Evolutionary conservation across 331 rosid genomes (phyloP), one percentile per base, ranked within the genome.

Genomic region (Saraca asoca): DNA sequence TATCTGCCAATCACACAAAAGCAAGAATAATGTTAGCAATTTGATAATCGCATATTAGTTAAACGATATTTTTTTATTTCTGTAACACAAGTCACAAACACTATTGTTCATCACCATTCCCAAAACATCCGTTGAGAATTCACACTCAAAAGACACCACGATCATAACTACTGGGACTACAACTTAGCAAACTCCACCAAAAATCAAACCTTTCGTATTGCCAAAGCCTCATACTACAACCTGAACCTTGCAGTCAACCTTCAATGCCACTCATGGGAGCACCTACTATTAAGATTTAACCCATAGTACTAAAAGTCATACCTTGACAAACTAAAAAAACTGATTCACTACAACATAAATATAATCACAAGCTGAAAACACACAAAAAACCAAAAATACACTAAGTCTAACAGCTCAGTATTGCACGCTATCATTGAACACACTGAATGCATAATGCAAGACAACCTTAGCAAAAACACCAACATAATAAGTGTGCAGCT

Each of bases 361-460:
- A 51, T 17, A 69, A 70, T 52, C 76, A 51, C 37, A 4, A 46
- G 46, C 74, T 63, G 65, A 2, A 39, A 9, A 35, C 72, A 37
- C 38, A 12, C 48, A 33, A 38, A 50, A 33, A 37, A 18, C 68
- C 34, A 75, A 74, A 62, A 50, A 56, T 65, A 65, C 75, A 63
- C 44, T 58, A 61, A 80, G 58, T 53, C 56, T 38, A 71, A 76
- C 68, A 70, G 70, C 85, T 83, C 73, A 75, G 70, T 77, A 55
- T 14, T 66, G 80, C 81, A 74, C 71, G 55, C 62, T 38, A 61
- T 52, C 71, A 62, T 63, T 71, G 66, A 78, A 52, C 24, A 70
- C 70, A 69, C 61, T 35, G 53, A 59, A 68, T 11, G 18, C 74
- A 66, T 37, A 83, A 82, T 72, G 85, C 90, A 82, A 55, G 61